A percentile compares a stretch with the other conserved stretches of the same genome.
phyloP scores from a whole-genome alignment of 202 grass and related monocot species.

The Musa balbisiana region DNA sequence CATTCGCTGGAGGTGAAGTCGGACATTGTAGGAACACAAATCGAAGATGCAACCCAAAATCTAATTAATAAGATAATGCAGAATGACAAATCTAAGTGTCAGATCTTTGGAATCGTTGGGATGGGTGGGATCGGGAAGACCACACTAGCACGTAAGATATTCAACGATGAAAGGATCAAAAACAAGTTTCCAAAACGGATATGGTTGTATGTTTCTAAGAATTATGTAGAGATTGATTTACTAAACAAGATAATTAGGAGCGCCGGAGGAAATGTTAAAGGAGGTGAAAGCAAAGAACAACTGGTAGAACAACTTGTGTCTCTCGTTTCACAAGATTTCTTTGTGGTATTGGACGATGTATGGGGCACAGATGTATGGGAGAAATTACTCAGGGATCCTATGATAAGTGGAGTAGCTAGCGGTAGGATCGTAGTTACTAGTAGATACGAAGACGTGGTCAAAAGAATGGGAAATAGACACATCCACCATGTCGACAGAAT shows the following conservation, averaged over 20 bases:
- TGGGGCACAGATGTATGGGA: constrained; percentile 43
- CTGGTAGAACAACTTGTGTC: constrained; percentile 38
- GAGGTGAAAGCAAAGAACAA: constrained; percentile 40
- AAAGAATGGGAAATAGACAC: constrained; percentile 32
- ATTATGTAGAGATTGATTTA: constrained; percentile 41
- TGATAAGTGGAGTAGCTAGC: constrained; percentile 43
- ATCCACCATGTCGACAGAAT: constrained; percentile 52
- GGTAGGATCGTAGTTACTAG: constrained; percentile 62
- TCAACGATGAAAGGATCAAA: constrained; percentile 39
- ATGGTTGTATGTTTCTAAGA: constrained; percentile 51
- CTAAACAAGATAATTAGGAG: constrained; percentile 50
- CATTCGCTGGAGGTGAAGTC: constrained; percentile 6
- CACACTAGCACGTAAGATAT: constrained; percentile 62
- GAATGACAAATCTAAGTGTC: constrained; percentile 8
- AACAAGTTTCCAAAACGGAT: constrained; percentile 49
- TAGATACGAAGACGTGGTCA: constrained; percentile 33
- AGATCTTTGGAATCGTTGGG: constrained; percentile 25
- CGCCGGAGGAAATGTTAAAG: constrained; percentile 23
- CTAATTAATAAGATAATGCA: constrained; percentile 9
- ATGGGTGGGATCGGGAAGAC: constrained; percentile 71
- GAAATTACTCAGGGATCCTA: constrained; percentile 49
- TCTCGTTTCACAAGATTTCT: constrained; percentile 52
- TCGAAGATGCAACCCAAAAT: constrained; percentile 13
- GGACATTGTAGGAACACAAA: constrained; percentile 29
- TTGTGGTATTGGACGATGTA: constrained; percentile 71